A percentile compares a stretch with the other conserved stretches of the same genome.
phyloP scores from a whole-genome alignment of 345 rosid genomes.

The Brassica incana region DNA sequence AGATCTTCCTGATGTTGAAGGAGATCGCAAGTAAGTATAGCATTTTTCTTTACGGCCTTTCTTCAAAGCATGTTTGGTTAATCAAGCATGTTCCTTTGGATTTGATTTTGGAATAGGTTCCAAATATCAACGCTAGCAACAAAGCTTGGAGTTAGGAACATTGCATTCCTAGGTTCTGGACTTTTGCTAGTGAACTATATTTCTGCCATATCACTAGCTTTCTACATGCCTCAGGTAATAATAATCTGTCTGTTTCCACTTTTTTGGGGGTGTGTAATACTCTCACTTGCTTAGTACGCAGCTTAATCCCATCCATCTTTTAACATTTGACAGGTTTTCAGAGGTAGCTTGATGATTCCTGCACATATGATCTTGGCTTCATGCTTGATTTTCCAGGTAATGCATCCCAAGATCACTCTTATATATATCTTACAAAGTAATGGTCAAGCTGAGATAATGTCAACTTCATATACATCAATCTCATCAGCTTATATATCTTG shows the following conservation, averaged over 20 bases:
- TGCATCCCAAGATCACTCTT: constrained; percentile 1
- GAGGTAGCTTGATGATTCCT: constrained; percentile 72
- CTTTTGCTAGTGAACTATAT: constrained; percentile 79
- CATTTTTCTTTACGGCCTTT: neutral
- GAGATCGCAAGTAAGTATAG: constrained; percentile 85
- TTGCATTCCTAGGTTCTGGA: constrained; percentile 89
- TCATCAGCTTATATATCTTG: neutral
- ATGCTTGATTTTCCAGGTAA: constrained; percentile 87
- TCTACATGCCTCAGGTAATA: constrained; percentile 88
- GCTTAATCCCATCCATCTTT: neutral
- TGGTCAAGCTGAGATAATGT: neutral
- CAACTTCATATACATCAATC: constrained; percentile 9
- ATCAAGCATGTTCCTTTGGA: neutral
- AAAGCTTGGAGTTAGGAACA: constrained; percentile 91
- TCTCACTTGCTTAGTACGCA: neutral
- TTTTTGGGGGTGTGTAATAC: neutral
- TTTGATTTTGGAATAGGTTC: constrained; percentile 50
- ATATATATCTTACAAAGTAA: neutral
- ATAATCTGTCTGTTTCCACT: constrained; percentile 2
- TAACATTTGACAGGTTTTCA: constrained; percentile 63
- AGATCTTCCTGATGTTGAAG: constrained; percentile 97
- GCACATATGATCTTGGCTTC: constrained; percentile 42
- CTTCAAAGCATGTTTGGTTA: neutral
- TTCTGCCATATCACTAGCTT: constrained; percentile 67
- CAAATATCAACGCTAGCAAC: constrained; percentile 91